Base-by-base conservation (phyloP, 2,329 filamentous ascomycete species). In the Aspergillus brunneoviolaceus region DNA sequence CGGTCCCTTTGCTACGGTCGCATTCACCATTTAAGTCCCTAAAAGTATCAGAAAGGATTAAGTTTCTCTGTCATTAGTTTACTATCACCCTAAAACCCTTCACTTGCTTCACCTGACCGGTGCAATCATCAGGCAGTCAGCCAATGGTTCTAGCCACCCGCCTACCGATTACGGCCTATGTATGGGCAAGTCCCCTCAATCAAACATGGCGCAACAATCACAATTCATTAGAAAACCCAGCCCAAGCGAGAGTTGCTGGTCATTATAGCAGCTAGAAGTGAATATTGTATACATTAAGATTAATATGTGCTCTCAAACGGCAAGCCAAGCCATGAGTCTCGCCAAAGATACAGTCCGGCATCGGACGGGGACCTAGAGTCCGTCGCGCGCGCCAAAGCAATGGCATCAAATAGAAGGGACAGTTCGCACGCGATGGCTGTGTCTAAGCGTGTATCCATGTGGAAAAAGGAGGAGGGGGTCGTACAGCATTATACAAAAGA, bases 221-320 rank as follows among this genome's bases (percentile, higher is more conserved):
- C 14, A n/a, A 16, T 3, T 45, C 39, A 45, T 45, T 45, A 45
- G 6, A 3, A 6, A n/a, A 12, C 27, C 27, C 27, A 55, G 29
- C 14, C 12, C 29, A 31, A 48, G 27, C 53, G 35, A 55, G n/a
- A 35, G 29, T 42, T 29, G 27, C 42, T 19, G 53, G n/a, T 49
- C 29, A 57, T 58, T 25, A 35, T 58, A 21, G 50, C 14, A 25
- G 50, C 57, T 57, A 31, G 21, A 25, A 49, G 53, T 54, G 5
- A 55, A 45, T 60, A 48, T 42, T 53, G 47, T 58, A 49, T 42
- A 52, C 55, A 54, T 52, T 57, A 57, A 52, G 31, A 57, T 51
- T 57, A 47, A 31, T 51, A 57, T 57, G 14, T 31, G 29, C 39
- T 45, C 19, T 50, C 39, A 45, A 45, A 6, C 6, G 39, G 16